These are phyloP conservation scores for Backusella morwellensis DNA, from an alignment of 192 early-diverging fungal species.

Conservation along the genomic window DNA sequence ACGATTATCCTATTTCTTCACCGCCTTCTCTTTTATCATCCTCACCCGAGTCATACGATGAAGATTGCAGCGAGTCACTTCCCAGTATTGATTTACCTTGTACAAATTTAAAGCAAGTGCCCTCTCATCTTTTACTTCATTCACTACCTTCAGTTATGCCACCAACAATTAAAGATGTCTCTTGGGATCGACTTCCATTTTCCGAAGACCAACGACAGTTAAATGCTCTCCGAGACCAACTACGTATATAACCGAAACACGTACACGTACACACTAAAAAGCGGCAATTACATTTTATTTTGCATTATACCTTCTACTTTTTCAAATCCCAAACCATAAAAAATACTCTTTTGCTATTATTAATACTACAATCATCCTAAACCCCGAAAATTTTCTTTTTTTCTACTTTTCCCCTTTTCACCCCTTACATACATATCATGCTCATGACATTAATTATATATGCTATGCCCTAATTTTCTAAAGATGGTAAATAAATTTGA, in stretches of 20 bases:
- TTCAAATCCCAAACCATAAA: background rate
- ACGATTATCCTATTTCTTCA: background rate
- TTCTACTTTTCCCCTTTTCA: background rate
- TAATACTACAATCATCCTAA: background rate
- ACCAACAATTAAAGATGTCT: conserved; percentile 12
- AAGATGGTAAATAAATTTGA: background rate
- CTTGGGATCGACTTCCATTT: conserved; percentile 26
- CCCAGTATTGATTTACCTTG: conserved; percentile 7
- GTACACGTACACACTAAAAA: background rate
- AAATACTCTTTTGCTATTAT: background rate
- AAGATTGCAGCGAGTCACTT: background rate
- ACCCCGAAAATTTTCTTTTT: conserved; percentile 1
- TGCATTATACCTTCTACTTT: conserved; percentile 1
- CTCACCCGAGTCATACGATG: conserved; percentile 13
- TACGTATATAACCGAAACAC: conserved; percentile 18
- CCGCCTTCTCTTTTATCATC: conserved; percentile 6
- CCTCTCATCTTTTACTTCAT: background rate
- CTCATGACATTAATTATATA: background rate
- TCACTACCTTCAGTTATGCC: conserved; percentile 8
- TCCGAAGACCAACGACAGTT: conserved; percentile 37
- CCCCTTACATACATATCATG: background rate
- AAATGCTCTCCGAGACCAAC: conserved; percentile 15
- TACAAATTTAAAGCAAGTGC: background rate
- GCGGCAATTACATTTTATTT: background rate
- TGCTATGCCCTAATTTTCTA: background rate